Conservation (phyloP, 805 yeast genomes). For the Isabelozyma gotoi region DNA sequence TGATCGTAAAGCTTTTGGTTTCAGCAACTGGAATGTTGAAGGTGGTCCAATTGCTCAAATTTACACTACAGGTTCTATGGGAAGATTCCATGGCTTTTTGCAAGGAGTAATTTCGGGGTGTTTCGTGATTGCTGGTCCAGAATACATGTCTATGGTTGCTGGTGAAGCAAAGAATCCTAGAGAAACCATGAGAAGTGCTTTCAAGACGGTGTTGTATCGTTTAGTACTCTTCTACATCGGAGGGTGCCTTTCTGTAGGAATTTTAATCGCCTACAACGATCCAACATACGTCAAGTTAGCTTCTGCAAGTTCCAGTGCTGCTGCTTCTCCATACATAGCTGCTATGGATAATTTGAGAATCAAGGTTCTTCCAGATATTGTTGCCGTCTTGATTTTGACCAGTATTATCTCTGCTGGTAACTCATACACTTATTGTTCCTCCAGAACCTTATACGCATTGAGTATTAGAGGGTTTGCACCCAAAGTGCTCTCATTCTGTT, state of each 20-base stretch:
- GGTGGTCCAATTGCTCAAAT: conserved; percentile 43
- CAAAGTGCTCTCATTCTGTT: conserved; percentile 56
- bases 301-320: conserved; percentile 23
- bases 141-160: conserved; percentile 44
- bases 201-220: conserved; percentile 42
- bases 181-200: conserved; percentile 37
- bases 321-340: conserved; percentile 31
- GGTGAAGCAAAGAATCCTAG: conserved; percentile 46
- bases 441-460: conserved; percentile 65
- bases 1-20: conserved; percentile 30
- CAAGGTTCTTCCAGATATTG: conserved; percentile 68
- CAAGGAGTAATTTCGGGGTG: conserved; percentile 37
- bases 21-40: conserved; percentile 31
- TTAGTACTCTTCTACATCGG: conserved; percentile 45
- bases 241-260: conserved; percentile 42
- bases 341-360: conserved; percentile 63
- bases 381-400: conserved; percentile 72
- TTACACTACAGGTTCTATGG: conserved; percentile 34
- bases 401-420: conserved; percentile 85
- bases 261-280: conserved; percentile 36
- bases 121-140: conserved; percentile 44
- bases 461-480: conserved; percentile 78
- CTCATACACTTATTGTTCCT: conserved; percentile 72
- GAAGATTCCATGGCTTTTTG: conserved; percentile 43
- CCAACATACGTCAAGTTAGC: conserved; percentile 19